phyloP scores from a whole-genome alignment of 2,329 filamentous ascomycete genomes.

The Alternaria brassicicola region DNA sequence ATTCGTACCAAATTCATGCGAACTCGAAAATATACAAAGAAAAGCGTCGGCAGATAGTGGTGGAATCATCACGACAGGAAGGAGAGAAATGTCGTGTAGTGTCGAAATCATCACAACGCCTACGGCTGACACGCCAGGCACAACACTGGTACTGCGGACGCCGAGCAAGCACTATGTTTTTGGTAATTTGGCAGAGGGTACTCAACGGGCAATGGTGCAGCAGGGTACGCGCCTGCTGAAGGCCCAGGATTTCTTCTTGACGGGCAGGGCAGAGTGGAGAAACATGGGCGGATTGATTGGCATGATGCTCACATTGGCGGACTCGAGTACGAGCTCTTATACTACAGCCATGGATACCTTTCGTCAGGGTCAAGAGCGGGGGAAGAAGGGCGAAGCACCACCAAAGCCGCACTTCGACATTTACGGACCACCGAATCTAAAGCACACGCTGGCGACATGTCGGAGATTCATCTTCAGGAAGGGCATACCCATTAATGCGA shows the following conservation, averaged over 20 bases:
- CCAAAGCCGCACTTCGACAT: conserved; percentile 55
- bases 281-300: conserved; percentile 83
- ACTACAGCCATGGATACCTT: conserved; percentile 51
- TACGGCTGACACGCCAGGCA: conserved; percentile 85
- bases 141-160: conserved; percentile 77
- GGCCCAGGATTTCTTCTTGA: conserved; percentile 80
- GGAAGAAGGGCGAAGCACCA: conserved; percentile 25
- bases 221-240: conserved; percentile 69
- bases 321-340: conserved; percentile 60
- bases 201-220: conserved; percentile 76
- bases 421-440: conserved; percentile 80
- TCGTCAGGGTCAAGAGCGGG: conserved; percentile 27
- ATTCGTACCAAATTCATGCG: conserved; percentile 2
- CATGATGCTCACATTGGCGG: conserved; percentile 82
- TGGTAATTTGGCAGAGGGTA: conserved; percentile 81
- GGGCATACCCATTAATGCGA: conserved; percentile 72
- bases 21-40: not conserved
- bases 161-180: conserved; percentile 77
- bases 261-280: conserved; percentile 76
- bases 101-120: conserved; percentile 81
- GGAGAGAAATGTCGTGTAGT: conserved; percentile 68
- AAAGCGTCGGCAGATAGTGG: not conserved
- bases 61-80: not conserved
- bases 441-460: conserved; percentile 80
- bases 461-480: conserved; percentile 86